Evolutionary conservation across 108 stramenopile genomes (phyloP).

Genomic region (Epipyxis sp.): DNA sequence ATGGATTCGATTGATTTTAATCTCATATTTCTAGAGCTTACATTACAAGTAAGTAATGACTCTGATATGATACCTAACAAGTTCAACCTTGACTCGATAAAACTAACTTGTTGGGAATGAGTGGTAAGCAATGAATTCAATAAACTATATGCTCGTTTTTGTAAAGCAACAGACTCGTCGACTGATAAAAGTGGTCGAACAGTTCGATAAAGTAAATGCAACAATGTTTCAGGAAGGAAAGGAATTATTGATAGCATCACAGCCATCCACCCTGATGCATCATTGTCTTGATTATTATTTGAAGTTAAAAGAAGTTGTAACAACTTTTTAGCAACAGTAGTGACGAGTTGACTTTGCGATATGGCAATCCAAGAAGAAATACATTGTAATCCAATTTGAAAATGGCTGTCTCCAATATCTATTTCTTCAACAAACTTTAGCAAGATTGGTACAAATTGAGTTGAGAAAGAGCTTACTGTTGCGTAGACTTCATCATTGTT

Average conservation of each 20-base stretch:
- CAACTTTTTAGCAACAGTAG: not conserved
- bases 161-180: not conserved
- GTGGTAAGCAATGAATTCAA: not conserved
- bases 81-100: not conserved
- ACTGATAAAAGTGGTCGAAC: not conserved
- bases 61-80: not conserved
- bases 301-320: not conserved
- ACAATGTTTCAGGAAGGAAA: not conserved
- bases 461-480: not conserved
- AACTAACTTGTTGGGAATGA: not conserved
- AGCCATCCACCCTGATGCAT: constrained; percentile 17
- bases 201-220: constrained; percentile 3
- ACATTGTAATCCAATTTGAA: not conserved
- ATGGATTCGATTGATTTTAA: not conserved
- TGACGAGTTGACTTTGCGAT: not conserved
- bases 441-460: not conserved
- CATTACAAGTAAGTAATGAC: not conserved
- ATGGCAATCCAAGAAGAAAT: not conserved
- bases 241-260: not conserved
- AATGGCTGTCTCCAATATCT: not conserved
- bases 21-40: not conserved
- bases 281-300: not conserved
- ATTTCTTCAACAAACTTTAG: not conserved
- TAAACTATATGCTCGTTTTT: constrained; percentile 10
- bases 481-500: not conserved